phyloP scores from a whole-genome alignment of 2,329 filamentous ascomycete genomes.

The Escovopsis sp. region DNA sequence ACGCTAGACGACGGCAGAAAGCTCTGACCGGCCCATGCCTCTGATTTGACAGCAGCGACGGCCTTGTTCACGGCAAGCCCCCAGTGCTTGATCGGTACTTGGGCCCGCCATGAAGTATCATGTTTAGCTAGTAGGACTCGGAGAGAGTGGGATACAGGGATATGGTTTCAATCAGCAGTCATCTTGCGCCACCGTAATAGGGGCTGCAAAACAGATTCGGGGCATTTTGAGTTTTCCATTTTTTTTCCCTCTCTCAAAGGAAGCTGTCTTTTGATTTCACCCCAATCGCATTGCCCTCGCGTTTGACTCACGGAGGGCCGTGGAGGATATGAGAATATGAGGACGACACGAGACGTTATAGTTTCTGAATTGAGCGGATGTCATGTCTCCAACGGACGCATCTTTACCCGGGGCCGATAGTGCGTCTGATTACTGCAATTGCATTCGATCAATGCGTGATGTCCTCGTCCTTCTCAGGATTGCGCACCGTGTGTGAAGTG shows the following conservation, averaged over 20 bases:
- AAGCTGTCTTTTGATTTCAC: background rate
- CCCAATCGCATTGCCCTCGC: background rate
- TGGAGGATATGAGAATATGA: background rate
- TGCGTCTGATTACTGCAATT: too few relatives aligned
- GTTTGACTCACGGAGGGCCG: background rate
- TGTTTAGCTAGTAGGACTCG: background rate
- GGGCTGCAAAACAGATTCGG: background rate
- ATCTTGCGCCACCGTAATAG: background rate
- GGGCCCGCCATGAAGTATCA: background rate
- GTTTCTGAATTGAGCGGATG: too few relatives aligned
- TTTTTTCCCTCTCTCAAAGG: background rate
- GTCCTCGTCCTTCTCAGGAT: too few relatives aligned
- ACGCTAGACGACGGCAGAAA: constrained; percentile 29
- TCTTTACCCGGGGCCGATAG: too few relatives aligned
- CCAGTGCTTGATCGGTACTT: too few relatives aligned
- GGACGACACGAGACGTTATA: too few relatives aligned
- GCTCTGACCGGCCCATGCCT: background rate
- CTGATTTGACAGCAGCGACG: too few relatives aligned
- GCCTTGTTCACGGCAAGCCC: too few relatives aligned
- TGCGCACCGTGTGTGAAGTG: too few relatives aligned
- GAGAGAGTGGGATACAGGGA: background rate
- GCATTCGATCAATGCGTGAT: too few relatives aligned
- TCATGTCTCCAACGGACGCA: too few relatives aligned
- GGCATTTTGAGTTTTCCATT: background rate
- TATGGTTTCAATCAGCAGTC: background rate